Base-by-base conservation (phyloP, 352 stramenopile genomes). In the Pythium coloratum region DNA sequence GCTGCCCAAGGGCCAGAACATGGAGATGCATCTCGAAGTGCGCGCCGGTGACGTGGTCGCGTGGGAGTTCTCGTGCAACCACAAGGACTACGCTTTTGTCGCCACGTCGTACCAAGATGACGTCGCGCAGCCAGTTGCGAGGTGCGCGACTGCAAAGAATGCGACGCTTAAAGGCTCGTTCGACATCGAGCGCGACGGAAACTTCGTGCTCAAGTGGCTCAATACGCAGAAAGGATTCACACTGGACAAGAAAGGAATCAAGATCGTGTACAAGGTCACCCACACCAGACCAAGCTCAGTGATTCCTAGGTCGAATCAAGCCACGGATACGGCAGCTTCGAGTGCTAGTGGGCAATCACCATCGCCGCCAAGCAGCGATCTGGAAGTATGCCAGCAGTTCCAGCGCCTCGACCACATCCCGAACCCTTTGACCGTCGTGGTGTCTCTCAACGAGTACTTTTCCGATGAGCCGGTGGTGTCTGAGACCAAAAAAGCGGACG, bases 1-100 rank as follows among this genome's bases (percentile, higher is more conserved):
- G 0, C 40, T 92, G 10, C 59, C 83, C 0, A 90, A 90, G 24
- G 82, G 82, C 6, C 80, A 86, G 12, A 88, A 80, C 32, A 71
- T 91, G 51, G 84, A 94, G 56, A 94, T 94, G 86, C 86, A 94
- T 66, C 65, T 94, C 33, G 82, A 94, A 55, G 84, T 94, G 9
- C 72, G 80, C 7, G 73, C 79, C 0, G 81, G 83, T 1, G 86
- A 94, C 56, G 75, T 73, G 5, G 77, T 94, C 54, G 62, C 70
- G 18, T 94, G 86, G 86, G 65, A 80, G 13, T 92, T 89, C 33
- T 63, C 70, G 18, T 80, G 77, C 38, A 85, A 80, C 30, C 89
- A 76, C 55, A 83, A 75, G 26, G 80, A 88, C 1, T 91, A 87
- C 38, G 78, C 76, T 58, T 94, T 91, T 49, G 66, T 73, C 4